A percentile compares a stretch with the other conserved stretches of the same genome.
Conservation (phyloP, 73 alveolate species). For the Paraurostyla sp. region DNA sequence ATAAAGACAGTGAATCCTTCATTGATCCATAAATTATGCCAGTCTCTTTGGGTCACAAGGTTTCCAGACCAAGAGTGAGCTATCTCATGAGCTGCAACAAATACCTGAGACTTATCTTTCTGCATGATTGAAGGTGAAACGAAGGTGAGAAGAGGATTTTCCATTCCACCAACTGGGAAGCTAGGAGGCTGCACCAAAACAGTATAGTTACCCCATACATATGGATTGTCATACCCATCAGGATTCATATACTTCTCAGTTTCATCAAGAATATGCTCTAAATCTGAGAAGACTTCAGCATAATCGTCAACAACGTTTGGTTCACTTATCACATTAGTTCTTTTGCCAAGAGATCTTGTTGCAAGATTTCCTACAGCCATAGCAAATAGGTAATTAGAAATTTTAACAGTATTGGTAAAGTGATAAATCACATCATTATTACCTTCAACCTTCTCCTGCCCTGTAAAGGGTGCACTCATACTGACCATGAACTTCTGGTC, state of each 20-base stretch:
- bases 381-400: constrained; percentile 85
- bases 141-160: constrained; percentile 98
- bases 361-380: constrained; percentile 87
- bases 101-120: constrained; percentile 95
- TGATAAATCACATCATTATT: constrained; percentile 60
- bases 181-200: constrained; percentile 97
- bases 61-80: constrained; percentile 99
- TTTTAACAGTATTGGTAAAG: constrained; percentile 61
- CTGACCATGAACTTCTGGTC: constrained; percentile 48
- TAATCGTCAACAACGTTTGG: constrained; percentile 69
- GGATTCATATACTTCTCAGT: constrained; percentile 67
- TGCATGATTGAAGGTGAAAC: constrained; percentile 96
- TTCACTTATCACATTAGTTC: constrained; percentile 83
- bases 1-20: constrained; percentile 85
- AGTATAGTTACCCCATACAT: constrained; percentile 97
- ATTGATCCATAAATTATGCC: constrained; percentile 98
- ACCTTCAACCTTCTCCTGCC: constrained; percentile 36
- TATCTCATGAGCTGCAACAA: constrained; percentile 98
- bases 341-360: constrained; percentile 64
- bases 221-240: too few species aligned
- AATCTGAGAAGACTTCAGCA: constrained; percentile 72
- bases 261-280: constrained; percentile 69
- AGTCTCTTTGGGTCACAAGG: constrained; percentile 93
- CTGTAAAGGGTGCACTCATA: constrained; percentile 74
- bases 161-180: constrained; percentile 99